phyloP scores from a whole-genome alignment of 163 green algal species.

The Smithsoniella earleae region DNA sequence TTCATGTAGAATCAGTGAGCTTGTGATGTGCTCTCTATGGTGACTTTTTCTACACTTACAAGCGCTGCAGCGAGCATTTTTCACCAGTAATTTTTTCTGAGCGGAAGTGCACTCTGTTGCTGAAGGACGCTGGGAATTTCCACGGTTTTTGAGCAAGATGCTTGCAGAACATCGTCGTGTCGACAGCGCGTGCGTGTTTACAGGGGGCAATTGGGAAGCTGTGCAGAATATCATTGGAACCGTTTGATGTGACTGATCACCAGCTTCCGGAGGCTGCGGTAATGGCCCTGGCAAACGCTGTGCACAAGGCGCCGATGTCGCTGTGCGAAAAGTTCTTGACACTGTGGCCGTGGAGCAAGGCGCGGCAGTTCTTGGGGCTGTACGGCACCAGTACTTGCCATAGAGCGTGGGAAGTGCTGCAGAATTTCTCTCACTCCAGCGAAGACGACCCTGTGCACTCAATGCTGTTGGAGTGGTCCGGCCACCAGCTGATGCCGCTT shows the following conservation, averaged over 20 bases:
- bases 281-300: not conserved
- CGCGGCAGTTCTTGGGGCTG: not conserved
- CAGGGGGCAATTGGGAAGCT: not conserved
- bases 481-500: not conserved
- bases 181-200: too few relatives aligned
- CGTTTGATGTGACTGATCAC: too few relatives aligned
- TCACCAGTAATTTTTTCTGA: too few relatives aligned
- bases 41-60: too few relatives aligned
- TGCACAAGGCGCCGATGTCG: not conserved
- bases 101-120: too few relatives aligned
- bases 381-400: not conserved
- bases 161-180: too few relatives aligned
- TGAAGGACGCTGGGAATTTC: too few relatives aligned
- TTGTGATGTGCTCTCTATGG: too few relatives aligned
- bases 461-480: constrained; percentile 4
- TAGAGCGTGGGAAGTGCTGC: not conserved
- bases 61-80: too few relatives aligned
- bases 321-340: not conserved
- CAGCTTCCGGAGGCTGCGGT: not conserved
- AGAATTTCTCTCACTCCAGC: constrained; percentile 28
- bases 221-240: too few relatives aligned
- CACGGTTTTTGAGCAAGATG: too few relatives aligned
- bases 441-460: not conserved
- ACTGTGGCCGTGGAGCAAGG: not conserved
- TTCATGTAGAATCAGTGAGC: too few relatives aligned